Base-by-base conservation (phyloP, 768 basidiomycete genomes). In the Leccinellum albellum region DNA sequence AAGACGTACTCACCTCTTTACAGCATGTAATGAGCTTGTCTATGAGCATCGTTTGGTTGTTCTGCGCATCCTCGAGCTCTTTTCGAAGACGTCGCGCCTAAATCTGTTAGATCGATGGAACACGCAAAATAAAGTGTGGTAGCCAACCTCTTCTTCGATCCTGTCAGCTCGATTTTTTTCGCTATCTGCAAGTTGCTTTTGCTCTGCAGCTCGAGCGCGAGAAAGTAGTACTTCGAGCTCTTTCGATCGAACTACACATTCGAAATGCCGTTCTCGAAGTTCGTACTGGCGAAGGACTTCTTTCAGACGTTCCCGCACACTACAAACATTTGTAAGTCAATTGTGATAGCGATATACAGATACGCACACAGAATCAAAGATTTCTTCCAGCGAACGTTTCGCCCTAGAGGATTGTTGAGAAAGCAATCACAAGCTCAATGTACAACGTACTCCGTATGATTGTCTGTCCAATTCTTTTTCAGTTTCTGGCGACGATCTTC, bases 221-320 rank as follows among this genome's bases (percentile, higher is more conserved):
- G 92, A 91, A 15, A 94, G 78, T 20, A 94, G 74, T 15, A 94
- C 89, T 68, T 94, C 92, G 23, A 94, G 81, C 72, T 94, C 92
- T 73, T 94, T 94, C 44, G 92, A 94, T 42, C 92, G 88, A 55
- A 94, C 87, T 28, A 94, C 88, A 61, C 90, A 92, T 74, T 94
- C 92, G 64, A 94, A 94, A 77, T 94, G 92, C 68, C 85, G 86
- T 75, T 94, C 92, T 58, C 92, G 87, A 55, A 93, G 83, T 66
- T 94, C 88, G 67, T 94, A 94, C 67, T 93, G 91, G 24, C 86
- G 84, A 45, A 94, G 82, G 33, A 94, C 82, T 63, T 92, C 89
- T 67, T 92, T 94, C 71, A 94, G 78, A 49, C 92, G 85, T 73
- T 91, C 89, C 32, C 89, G 88, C 44, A 91, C 86, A 57, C 92